These are phyloP conservation scores for Hemileccinum impolitum DNA, from an alignment of 768 basidiomycete species.

Conservation along the genomic window DNA sequence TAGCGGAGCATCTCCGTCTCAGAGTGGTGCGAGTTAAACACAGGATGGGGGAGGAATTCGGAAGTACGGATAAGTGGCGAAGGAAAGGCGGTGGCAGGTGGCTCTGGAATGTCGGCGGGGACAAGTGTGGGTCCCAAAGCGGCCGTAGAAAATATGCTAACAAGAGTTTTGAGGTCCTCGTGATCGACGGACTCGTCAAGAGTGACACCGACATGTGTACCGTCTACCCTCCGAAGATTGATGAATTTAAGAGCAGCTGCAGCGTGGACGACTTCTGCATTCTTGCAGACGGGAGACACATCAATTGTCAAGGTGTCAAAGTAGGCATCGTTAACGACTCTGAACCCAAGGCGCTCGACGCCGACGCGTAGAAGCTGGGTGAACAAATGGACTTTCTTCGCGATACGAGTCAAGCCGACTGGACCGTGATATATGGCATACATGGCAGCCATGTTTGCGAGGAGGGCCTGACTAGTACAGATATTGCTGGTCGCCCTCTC, in stretches of 20 bases:
- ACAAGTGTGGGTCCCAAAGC: conserved; percentile 48
- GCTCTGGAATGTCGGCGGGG: conserved; percentile 46
- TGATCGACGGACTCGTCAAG: conserved; percentile 88
- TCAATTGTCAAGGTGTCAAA: conserved; percentile 91
- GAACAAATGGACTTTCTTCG: conserved; percentile 84
- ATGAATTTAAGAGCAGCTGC: conserved; percentile 62
- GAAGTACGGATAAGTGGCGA: conserved; percentile 55
- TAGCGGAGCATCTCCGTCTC: conserved; percentile 99
- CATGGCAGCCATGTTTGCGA: conserved; percentile 99
- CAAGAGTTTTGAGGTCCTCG: conserved; percentile 68
- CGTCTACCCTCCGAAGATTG: conserved; percentile 81
- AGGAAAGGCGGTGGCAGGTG: conserved; percentile 47
- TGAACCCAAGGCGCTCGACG: conserved; percentile 73
- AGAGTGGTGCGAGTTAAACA: conserved; percentile 96
- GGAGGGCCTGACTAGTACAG: conserved; percentile 94
- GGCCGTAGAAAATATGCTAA: conserved; percentile 78
- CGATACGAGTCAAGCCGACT: conserved; percentile 77
- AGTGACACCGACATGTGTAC: conserved; percentile 76
- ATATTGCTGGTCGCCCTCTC: conserved; percentile 99
- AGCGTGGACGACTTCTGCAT: conserved; percentile 63
- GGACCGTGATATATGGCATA: conserved; percentile 97
- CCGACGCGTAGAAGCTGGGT: conserved; percentile 70
- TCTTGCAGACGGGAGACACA: conserved; percentile 55
- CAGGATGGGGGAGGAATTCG: conserved; percentile 76
- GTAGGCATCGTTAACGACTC: conserved; percentile 63